Evolutionary conservation across 2,329 filamentous ascomycete genomes (phyloP).

Genomic region (Claviceps digitariae): DNA sequence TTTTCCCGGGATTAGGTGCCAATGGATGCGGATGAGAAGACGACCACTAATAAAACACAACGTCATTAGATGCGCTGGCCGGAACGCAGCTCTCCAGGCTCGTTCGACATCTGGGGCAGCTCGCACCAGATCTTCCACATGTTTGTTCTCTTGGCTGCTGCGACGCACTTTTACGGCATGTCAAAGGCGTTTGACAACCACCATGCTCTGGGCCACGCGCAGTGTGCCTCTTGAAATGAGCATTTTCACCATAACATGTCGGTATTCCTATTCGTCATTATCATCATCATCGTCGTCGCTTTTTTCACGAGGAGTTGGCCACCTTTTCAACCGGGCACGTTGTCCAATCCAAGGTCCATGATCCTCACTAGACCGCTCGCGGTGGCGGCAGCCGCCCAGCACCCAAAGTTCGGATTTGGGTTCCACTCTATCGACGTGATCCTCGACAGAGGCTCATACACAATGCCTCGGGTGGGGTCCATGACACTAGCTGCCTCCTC

Average conservation of each 20-base stretch:
- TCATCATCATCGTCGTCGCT: too few relatives aligned
- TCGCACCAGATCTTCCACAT: conserved; percentile 96
- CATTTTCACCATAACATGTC: too few relatives aligned
- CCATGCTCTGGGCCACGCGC: conserved; percentile 46
- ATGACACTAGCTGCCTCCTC: conserved; percentile 18
- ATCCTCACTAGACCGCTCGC: conserved; percentile 53
- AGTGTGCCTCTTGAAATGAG: conserved; percentile 24
- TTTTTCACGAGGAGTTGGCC: conserved; percentile 1
- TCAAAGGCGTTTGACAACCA: conserved; percentile 76
- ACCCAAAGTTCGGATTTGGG: conserved; percentile 49
- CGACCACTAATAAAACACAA: background rate
- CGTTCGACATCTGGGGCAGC: conserved; percentile 81
- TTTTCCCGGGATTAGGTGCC: too few relatives aligned
- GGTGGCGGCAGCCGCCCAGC: conserved; percentile 53
- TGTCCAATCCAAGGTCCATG: conserved; percentile 48
- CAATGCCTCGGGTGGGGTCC: conserved; percentile 29
- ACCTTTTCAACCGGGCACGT: conserved; percentile 4
- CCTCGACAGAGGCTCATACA: conserved; percentile 50
- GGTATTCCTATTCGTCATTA: too few relatives aligned
- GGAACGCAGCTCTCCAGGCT: conserved; percentile 63
- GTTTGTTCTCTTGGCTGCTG: conserved; percentile 70
- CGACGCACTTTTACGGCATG: conserved; percentile 69
- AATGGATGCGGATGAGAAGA: background rate
- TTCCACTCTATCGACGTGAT: conserved; percentile 55
- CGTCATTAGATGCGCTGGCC: conserved; percentile 57